Evolutionary conservation across 331 rosid genomes (phyloP), one percentile per base, ranked within the genome.

Genomic region (Ulmus americana): DNA sequence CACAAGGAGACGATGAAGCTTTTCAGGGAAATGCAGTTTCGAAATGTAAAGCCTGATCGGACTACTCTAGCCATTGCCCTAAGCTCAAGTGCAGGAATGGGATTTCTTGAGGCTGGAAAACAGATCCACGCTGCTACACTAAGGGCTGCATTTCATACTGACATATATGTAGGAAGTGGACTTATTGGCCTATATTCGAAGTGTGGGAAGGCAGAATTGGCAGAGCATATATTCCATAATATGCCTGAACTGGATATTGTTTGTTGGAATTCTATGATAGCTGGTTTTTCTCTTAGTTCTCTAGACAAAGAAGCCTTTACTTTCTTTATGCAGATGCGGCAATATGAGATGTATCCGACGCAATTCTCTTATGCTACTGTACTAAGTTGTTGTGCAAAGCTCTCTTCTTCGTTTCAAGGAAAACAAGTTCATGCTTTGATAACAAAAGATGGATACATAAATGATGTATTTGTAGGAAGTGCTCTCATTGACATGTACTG

Each of bases 181-280:
- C 95, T 88, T 61, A 79, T 88, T 47, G 80, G 79, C 70, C 71
- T 88, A 70, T 86, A 88, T 48, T 75, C 96, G 0, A 88, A 86
- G 79, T 80, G 95, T 68, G 85, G 90, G 72, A 72, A 80, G 83
- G 75, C 83, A 76, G 76, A 70, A 61, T 68, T 68, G 77, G 83
- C 88, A 40, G 62, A 80, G 67, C 56, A 52, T 39, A 80, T 88
- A 15, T 88, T 88, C 66, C 28, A 56, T 61, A 71, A 76, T 42
- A 74, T 82, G 46, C 79, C 83, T 48, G 79, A 68, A 63, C 59
- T 71, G 38, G 90, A 88, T 79, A 80, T 82, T 54, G 95, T 84
- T 39, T 88, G 96, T 75, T 88, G 95, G 94, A 88, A 86, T 73
- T 86, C 95, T n/a, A 88, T 88, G 84, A 78, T 86, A 61, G 78